Conservation (phyloP, 78 protist genomes). For the Goniomonas avonlea region DNA sequence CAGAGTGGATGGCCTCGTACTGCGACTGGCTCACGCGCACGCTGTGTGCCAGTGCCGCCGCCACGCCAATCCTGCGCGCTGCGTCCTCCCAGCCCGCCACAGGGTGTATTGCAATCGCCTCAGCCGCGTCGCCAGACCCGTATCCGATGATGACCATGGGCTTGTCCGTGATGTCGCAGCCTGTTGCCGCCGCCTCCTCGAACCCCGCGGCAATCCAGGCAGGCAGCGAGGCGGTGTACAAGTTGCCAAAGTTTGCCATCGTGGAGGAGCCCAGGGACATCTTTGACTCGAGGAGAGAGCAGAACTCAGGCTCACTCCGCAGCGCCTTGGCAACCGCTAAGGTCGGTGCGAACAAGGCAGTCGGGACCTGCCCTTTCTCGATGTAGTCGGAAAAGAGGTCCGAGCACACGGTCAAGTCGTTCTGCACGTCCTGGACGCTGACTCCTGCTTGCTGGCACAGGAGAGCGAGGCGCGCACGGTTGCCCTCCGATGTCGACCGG, state of each 20-base stretch:
- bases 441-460: conserved; percentile 7
- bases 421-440: background rate
- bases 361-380: too few relatives aligned
- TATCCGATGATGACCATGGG: conserved; percentile 18
- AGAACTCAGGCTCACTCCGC: background rate
- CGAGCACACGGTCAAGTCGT: background rate
- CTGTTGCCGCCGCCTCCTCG: background rate
- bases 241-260: conserved; percentile 6
- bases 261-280: conserved; percentile 4
- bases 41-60: background rate
- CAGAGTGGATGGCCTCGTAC: conserved; percentile 7
- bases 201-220: conserved; percentile 17
- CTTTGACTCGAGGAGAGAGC: background rate
- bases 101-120: conserved; percentile 8
- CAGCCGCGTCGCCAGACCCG: conserved; percentile 29
- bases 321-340: background rate
- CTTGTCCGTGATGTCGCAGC: background rate
- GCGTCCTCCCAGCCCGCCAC: background rate
- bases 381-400: too few relatives aligned
- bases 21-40: background rate
- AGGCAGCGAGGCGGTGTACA: conserved; percentile 32
- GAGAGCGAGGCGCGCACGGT: background rate
- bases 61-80: background rate
- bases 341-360: background rate
- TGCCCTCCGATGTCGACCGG: background rate